Conservation (phyloP, 1,284 basidiomycete species). For the Taiwanofungus camphoratus region DNA sequence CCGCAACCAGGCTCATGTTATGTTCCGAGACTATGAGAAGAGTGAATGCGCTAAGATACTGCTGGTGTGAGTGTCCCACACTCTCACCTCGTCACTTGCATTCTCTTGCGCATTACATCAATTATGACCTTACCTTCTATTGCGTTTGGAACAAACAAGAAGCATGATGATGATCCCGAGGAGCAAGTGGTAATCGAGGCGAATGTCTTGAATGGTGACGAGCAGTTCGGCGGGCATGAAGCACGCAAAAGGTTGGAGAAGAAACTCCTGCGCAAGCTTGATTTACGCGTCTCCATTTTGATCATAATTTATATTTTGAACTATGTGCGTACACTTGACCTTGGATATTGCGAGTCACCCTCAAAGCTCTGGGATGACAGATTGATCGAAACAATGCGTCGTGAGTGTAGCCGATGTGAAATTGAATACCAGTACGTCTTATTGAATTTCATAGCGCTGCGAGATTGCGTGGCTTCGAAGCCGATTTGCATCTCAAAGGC, state of each 20-base stretch:
- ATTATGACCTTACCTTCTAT: too few species aligned
- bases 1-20: too few species aligned
- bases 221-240: constrained; percentile 38
- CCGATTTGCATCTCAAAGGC: constrained; percentile 58
- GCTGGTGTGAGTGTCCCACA: too few species aligned
- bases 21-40: too few species aligned
- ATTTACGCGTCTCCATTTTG: constrained; percentile 58
- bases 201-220: constrained; percentile 15
- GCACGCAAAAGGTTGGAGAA: constrained; percentile 41
- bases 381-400: constrained; percentile 65
- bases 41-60: too few species aligned
- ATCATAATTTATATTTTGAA: constrained; percentile 68
- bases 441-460: constrained; percentile 45
- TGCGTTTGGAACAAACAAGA: too few species aligned
- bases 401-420: constrained; percentile 28
- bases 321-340: constrained; percentile 40
- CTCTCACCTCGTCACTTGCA: too few species aligned
- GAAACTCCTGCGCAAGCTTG: constrained; percentile 54
- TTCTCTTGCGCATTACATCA: too few species aligned
- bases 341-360: background rate
- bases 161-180: background rate
- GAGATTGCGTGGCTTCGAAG: constrained; percentile 62
- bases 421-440: background rate
- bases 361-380: constrained; percentile 25
- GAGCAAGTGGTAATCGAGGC: background rate